Conservation (phyloP, 2,329 filamentous ascomycete genomes). For the Botryotinia globosa region DNA sequence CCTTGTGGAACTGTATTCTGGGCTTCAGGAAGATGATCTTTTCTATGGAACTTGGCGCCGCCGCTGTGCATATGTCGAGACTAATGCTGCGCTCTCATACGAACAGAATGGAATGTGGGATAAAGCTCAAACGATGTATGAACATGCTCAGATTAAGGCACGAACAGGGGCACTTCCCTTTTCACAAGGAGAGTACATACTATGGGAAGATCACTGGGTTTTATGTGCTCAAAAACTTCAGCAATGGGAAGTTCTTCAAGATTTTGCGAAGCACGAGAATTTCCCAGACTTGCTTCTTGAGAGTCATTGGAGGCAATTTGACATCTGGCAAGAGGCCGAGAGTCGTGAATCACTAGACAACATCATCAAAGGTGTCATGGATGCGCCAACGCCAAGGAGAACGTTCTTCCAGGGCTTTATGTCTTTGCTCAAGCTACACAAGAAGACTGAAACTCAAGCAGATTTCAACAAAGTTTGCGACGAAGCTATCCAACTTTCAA, state of each 20-base stretch:
- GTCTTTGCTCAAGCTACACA: slow-evolving; percentile 89
- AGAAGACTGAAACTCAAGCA: slow-evolving; percentile 72
- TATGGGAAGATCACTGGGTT: slow-evolving; percentile 99
- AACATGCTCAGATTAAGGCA: slow-evolving; percentile 94
- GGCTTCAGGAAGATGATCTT: slow-evolving; percentile 89
- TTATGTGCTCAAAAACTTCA: slow-evolving; percentile 96
- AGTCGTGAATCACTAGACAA: slow-evolving; percentile 87
- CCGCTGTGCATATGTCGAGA: slow-evolving; percentile 94
- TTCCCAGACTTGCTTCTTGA: slow-evolving; percentile 94
- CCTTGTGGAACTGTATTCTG: slow-evolving; percentile 87
- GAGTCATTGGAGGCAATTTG: slow-evolving; percentile 91
- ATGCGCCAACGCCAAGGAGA: slow-evolving; percentile 88
- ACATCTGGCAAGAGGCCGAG: slow-evolving; percentile 86
- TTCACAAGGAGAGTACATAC: slow-evolving; percentile 94
- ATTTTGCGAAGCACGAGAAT: slow-evolving; percentile 98
- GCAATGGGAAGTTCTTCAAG: slow-evolving; percentile 96
- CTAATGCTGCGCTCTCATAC: slow-evolving; percentile 93
- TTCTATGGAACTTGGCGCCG: slow-evolving; percentile 98
- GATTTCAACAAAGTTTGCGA: slow-evolving; percentile 92
- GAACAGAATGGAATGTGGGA: slow-evolving; percentile 99
- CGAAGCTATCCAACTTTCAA: slow-evolving; percentile 94
- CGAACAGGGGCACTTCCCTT: slow-evolving; percentile 94
- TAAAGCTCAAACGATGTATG: slow-evolving; percentile 95
- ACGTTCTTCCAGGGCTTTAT: slow-evolving; percentile 99
- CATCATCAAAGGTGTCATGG: slow-evolving; percentile 95